These are phyloP conservation scores for Mycena maculata DNA, from an alignment of 768 basidiomycete species.

Conservation along the genomic window DNA sequence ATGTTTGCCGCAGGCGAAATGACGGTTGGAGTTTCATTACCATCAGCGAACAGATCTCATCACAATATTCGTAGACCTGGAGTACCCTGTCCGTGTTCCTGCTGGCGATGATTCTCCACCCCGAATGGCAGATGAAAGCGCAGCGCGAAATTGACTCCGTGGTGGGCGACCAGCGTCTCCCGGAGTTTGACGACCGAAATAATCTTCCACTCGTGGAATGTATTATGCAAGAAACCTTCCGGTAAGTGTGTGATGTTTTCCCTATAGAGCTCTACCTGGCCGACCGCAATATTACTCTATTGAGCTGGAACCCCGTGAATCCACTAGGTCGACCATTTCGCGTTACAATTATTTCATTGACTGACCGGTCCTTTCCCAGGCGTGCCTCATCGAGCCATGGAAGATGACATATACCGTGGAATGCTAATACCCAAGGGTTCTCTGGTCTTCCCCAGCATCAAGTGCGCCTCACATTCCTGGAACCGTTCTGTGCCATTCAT, in stretches of 20 bases:
- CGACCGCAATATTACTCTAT: not conserved
- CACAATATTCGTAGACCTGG: slow-evolving; percentile 1
- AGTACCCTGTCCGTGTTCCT: slow-evolving; percentile 36
- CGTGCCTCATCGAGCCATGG: slow-evolving; percentile 42
- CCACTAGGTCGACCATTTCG: not conserved
- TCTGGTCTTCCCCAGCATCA: slow-evolving; percentile 38
- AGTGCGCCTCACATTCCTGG: slow-evolving; percentile 28
- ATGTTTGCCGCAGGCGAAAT: slow-evolving; percentile 39
- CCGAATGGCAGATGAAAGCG: slow-evolving; percentile 44
- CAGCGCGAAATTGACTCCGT: slow-evolving; percentile 46
- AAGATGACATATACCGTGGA: slow-evolving; percentile 50
- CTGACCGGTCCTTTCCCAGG: slow-evolving; percentile 31
- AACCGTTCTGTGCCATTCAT: not conserved
- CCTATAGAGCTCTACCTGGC: too few species aligned
- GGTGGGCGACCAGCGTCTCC: slow-evolving; percentile 42
- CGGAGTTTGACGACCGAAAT: slow-evolving; percentile 38
- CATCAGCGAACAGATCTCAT: not conserved
- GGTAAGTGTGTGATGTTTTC: not conserved
- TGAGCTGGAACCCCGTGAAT: not conserved
- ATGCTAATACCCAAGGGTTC: slow-evolving; percentile 48
- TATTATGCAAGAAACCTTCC: not conserved
- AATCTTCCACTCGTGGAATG: slow-evolving; percentile 37
- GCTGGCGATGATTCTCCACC: slow-evolving; percentile 46
- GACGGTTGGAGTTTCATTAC: slow-evolving; percentile 45
- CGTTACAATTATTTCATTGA: too few species aligned